Evolutionary conservation across 805 yeast genomes (phyloP).

Genomic region (Starmerella bombicola): DNA sequence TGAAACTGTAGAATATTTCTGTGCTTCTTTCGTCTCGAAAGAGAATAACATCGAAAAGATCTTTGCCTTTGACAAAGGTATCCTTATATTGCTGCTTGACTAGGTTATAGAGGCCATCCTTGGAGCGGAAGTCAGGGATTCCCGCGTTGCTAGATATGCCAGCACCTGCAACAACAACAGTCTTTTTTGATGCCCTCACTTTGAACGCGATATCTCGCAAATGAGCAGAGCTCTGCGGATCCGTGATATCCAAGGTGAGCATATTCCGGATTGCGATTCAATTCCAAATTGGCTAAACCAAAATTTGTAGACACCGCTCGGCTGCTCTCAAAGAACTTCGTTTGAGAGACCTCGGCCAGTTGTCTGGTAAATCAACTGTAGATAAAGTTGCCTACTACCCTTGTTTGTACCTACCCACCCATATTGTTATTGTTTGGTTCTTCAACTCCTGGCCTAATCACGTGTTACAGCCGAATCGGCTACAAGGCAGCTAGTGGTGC

Average conservation of each 20-base stretch:
- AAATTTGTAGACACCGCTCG: too few species aligned
- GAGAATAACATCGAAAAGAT: conserved; percentile 74
- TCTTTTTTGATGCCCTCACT: conserved; percentile 14
- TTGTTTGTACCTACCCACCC: too few species aligned
- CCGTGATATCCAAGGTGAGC: conserved; percentile 19
- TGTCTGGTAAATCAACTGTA: too few species aligned
- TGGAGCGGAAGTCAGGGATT: conserved; percentile 85
- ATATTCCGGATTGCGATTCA: too few species aligned
- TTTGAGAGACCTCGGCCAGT: too few species aligned
- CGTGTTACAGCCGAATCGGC: too few species aligned
- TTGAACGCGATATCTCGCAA: conserved; percentile 18
- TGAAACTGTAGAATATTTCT: conserved; percentile 71
- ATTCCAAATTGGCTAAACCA: too few species aligned
- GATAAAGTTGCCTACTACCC: too few species aligned
- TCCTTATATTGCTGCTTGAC: conserved; percentile 52
- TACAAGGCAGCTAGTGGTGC: too few species aligned
- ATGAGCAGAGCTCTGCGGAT: conserved; percentile 5
- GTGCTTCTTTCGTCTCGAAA: conserved; percentile 58
- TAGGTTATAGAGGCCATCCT: conserved; percentile 67
- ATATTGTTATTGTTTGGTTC: too few species aligned
- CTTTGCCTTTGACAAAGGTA: conserved; percentile 67
- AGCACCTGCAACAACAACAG: conserved; percentile 80
- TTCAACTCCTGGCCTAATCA: too few species aligned
- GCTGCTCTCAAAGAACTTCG: too few species aligned
- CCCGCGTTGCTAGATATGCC: conserved; percentile 97